A percentile compares a stretch with the other conserved stretches of the same genome.
Conservation (phyloP, 202 grass and related monocot species). For the Setaria italica region DNA sequence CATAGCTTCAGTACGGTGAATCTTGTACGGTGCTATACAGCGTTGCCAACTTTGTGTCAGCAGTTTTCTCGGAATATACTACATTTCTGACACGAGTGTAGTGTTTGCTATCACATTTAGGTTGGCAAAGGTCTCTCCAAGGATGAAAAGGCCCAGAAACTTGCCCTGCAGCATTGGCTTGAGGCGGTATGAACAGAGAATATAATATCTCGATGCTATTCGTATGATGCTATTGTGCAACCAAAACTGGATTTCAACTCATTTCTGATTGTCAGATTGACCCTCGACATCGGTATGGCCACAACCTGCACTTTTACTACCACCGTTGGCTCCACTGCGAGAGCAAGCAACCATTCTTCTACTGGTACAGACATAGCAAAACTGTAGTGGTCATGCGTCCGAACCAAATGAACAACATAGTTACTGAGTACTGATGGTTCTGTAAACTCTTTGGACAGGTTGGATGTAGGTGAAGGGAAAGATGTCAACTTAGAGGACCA, state of each 20-base stretch:
- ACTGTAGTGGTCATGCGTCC: not conserved
- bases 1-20: not conserved
- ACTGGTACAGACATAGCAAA: constrained; percentile 51
- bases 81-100: not conserved
- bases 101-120: constrained; percentile 47
- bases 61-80: not conserved
- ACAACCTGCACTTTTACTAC: constrained; percentile 86
- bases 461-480: constrained; percentile 90
- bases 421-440: constrained; percentile 9
- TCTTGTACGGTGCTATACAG: not conserved
- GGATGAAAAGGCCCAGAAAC: constrained; percentile 82
- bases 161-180: constrained; percentile 91
- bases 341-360: constrained; percentile 83
- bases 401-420: not conserved
- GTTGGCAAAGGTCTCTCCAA: constrained; percentile 88
- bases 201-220: not conserved
- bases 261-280: constrained; percentile 64
- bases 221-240: not conserved
- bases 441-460: constrained; percentile 45
- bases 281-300: constrained; percentile 82
- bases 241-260: constrained; percentile 14
- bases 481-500: constrained; percentile 65
- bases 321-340: constrained; percentile 65
- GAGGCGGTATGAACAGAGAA: constrained; percentile 62
- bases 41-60: not conserved